phyloP scores from a whole-genome alignment of 2,329 filamentous ascomycete species.

The Phialophora tarda region DNA sequence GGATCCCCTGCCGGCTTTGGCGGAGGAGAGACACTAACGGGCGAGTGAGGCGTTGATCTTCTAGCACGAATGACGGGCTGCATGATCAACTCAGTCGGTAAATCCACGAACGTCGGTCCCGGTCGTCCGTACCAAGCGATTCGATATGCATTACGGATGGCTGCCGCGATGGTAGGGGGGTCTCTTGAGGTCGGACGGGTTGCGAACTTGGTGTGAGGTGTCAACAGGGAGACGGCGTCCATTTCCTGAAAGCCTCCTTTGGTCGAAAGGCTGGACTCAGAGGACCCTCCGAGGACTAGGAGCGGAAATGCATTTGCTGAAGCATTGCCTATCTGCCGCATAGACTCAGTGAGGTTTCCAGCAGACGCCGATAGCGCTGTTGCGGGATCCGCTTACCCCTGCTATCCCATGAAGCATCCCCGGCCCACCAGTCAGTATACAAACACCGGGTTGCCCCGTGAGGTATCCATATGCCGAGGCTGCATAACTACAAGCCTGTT shows the following conservation, averaged over 20 bases:
- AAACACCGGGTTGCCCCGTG: conserved; percentile 62
- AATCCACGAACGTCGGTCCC: conserved; percentile 60
- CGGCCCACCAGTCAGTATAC: conserved; percentile 64
- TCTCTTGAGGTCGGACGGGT: conserved; percentile 54
- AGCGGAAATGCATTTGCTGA: conserved; percentile 62
- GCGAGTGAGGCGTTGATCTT: conserved; percentile 5
- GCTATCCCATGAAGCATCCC: conserved; percentile 64
- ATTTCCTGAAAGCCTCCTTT: conserved; percentile 65
- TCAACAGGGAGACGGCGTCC: conserved; percentile 60
- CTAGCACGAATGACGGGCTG: conserved; percentile 38
- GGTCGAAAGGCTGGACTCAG: conserved; percentile 57
- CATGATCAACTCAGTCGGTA: conserved; percentile 63
- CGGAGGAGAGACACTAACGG: conserved; percentile 38
- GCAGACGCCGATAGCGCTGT: not conserved
- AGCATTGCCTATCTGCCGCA: conserved; percentile 54
- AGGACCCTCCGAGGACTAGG: conserved; percentile 60
- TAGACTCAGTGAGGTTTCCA: not conserved
- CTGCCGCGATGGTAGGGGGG: conserved; percentile 49
- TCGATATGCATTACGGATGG: conserved; percentile 59
- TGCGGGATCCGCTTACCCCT: conserved; percentile 50
- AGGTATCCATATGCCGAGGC: conserved; percentile 65
- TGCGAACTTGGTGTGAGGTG: conserved; percentile 60
- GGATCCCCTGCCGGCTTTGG: conserved; percentile 55
- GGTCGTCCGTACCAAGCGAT: conserved; percentile 61
- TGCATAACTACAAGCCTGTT: conserved; percentile 64